Evolutionary conservation across 1,284 basidiomycete genomes (phyloP).

Genomic region (Melampsora larici-populina): DNA sequence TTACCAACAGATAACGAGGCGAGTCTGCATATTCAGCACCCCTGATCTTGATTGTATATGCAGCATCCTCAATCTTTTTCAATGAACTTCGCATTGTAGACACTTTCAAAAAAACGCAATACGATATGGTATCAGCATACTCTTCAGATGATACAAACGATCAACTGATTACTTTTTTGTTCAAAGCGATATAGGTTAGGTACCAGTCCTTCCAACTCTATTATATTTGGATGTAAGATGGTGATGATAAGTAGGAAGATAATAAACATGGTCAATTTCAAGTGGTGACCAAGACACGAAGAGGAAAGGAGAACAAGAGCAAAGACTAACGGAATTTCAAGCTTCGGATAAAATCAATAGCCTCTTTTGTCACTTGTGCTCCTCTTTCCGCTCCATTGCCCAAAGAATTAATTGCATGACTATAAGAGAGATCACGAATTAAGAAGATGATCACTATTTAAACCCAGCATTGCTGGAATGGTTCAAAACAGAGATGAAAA

Average conservation of each 20-base stretch:
- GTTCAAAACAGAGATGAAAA: too few species aligned
- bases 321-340: too few species aligned
- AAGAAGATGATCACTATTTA: too few species aligned
- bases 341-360: too few species aligned
- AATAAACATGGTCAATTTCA: too few species aligned
- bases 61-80: conserved; percentile 42
- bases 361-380: too few species aligned
- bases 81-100: not conserved
- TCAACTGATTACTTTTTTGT: not conserved
- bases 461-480: too few species aligned
- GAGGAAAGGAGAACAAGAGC: too few species aligned
- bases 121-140: not conserved
- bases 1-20: too few species aligned
- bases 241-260: too few species aligned
- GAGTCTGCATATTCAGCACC: conserved; percentile 4
- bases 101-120: conserved; percentile 46
- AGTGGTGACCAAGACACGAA: too few species aligned
- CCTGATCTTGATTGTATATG: conserved; percentile 37
- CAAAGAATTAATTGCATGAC: not conserved
- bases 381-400: not conserved
- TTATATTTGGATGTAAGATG: too few species aligned
- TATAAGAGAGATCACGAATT: not conserved
- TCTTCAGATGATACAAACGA: not conserved
- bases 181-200: not conserved
- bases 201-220: not conserved